phyloP scores from a whole-genome alignment of 768 basidiomycete genomes.

The Amanita muscaria region DNA sequence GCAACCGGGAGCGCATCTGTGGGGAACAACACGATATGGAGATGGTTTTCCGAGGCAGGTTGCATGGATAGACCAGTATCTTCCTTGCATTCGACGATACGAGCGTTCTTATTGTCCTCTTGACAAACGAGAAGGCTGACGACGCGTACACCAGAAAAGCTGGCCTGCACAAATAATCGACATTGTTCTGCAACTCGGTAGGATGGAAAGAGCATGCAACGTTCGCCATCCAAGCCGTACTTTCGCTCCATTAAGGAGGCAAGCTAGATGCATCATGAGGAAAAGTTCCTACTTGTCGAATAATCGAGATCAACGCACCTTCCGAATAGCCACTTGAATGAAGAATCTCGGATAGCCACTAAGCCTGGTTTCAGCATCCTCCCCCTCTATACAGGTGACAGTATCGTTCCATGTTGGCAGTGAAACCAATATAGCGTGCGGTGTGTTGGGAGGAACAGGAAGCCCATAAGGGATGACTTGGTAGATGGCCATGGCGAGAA shows the following conservation, averaged over 20 bases:
- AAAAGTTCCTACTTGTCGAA: not conserved
- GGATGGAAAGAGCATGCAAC: constrained; percentile 73
- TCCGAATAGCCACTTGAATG: constrained; percentile 75
- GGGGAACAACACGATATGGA: constrained; percentile 81
- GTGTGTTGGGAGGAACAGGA: constrained; percentile 56
- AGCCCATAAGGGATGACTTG: constrained; percentile 32
- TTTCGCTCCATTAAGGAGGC: constrained; percentile 67
- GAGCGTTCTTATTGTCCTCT: too few relatives aligned
- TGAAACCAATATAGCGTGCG: constrained; percentile 93
- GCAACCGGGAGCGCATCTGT: constrained; percentile 50
- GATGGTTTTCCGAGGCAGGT: constrained; percentile 31
- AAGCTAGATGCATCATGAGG: constrained; percentile 42
- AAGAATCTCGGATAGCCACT: constrained; percentile 94
- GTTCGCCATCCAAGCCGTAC: constrained; percentile 64
- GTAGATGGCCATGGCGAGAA: too few relatives aligned
- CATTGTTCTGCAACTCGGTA: constrained; percentile 66
- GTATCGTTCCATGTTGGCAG: constrained; percentile 89
- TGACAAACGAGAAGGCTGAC: too few relatives aligned
- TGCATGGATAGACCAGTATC: too few relatives aligned
- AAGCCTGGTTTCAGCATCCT: constrained; percentile 72
- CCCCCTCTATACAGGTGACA: constrained; percentile 86
- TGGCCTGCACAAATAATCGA: constrained; percentile 60
- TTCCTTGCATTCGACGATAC: too few relatives aligned
- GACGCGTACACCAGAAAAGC: constrained; percentile 23
- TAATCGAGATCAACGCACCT: constrained; percentile 40